phyloP scores from a whole-genome alignment of 495 filamentous ascomycete genomes.

The Schizothecium vesticola region DNA sequence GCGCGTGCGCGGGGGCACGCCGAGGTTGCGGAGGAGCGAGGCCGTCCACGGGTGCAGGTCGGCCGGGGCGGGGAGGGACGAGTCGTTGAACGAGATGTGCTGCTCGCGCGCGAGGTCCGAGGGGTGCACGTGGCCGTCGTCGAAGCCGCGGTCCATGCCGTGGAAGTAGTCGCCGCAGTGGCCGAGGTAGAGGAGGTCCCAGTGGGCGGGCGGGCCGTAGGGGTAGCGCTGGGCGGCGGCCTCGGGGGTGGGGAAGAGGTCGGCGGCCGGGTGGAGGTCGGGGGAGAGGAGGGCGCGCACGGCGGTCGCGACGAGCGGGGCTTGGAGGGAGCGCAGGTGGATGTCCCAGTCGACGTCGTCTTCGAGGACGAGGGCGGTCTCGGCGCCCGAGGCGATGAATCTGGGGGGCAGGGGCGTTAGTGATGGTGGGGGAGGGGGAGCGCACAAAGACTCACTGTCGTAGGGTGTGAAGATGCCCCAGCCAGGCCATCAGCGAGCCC shows the following conservation, averaged over 20 bases:
- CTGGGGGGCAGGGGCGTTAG: background rate
- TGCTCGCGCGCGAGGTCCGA: conserved; percentile 14
- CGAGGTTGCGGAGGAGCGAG: conserved; percentile 12
- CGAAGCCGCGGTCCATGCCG: conserved; percentile 27
- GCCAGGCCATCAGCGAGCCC: conserved; percentile 17
- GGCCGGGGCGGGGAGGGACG: conserved; percentile 20
- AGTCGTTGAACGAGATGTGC: conserved; percentile 14
- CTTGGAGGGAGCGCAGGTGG: conserved; percentile 30
- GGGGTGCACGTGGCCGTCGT: conserved; percentile 20
- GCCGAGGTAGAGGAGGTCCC: conserved; percentile 39
- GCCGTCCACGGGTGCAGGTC: conserved; percentile 21
- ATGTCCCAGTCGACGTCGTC: conserved; percentile 48
- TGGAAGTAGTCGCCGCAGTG: conserved; percentile 35
- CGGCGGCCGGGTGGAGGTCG: background rate
- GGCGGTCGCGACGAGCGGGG: conserved; percentile 16
- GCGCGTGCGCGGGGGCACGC: conserved; percentile 24
- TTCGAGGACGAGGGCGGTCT: conserved; percentile 43
- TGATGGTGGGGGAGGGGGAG: background rate
- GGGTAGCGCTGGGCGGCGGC: conserved; percentile 16
- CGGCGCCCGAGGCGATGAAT: conserved; percentile 36
- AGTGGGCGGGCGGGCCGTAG: conserved; percentile 32
- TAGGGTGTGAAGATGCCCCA: conserved; percentile 14
- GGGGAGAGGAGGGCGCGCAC: conserved; percentile 8
- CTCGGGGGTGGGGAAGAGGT: conserved; percentile 3
- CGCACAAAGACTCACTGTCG: background rate